Evolutionary conservation across 73 alveolate genomes (phyloP).

Genomic region (Blepharisma stoltei): DNA sequence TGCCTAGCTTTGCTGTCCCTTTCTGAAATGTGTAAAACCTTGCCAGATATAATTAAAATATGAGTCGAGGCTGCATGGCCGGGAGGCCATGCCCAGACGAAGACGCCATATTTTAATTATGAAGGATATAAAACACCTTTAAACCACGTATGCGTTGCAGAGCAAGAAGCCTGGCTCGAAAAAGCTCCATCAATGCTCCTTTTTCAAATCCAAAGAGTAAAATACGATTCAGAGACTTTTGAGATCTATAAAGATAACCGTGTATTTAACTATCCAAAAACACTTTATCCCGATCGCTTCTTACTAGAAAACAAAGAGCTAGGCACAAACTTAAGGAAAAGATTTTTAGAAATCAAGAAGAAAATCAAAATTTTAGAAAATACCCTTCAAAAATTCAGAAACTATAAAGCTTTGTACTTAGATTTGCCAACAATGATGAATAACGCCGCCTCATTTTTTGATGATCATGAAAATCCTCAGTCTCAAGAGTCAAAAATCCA

Average conservation of each 20-base stretch:
- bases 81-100: too few relatives aligned
- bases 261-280: conserved; percentile 65
- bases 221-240: conserved; percentile 40
- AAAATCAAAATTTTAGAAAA: conserved; percentile 34
- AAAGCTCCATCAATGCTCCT: conserved; percentile 54
- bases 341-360: conserved; percentile 34
- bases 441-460: too few relatives aligned
- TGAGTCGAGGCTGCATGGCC: too few relatives aligned
- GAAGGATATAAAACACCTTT: background rate
- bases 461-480: too few relatives aligned
- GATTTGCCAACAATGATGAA: too few relatives aligned
- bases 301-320: conserved; percentile 45
- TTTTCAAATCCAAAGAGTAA: conserved; percentile 66
- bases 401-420: too few relatives aligned
- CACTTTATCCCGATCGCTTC: conserved; percentile 70
- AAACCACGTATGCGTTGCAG: conserved; percentile 47
- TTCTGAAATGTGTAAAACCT: too few relatives aligned
- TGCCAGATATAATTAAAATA: too few relatives aligned
- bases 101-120: too few relatives aligned
- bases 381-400: too few relatives aligned
- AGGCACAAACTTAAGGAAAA: conserved; percentile 35
- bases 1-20: too few relatives aligned
- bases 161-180: conserved; percentile 51
- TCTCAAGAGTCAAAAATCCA: too few relatives aligned
- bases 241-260: conserved; percentile 46